These are phyloP conservation scores for Picocystis sp. DNA, from an alignment of 163 green algal species.

Conservation along the genomic window DNA sequence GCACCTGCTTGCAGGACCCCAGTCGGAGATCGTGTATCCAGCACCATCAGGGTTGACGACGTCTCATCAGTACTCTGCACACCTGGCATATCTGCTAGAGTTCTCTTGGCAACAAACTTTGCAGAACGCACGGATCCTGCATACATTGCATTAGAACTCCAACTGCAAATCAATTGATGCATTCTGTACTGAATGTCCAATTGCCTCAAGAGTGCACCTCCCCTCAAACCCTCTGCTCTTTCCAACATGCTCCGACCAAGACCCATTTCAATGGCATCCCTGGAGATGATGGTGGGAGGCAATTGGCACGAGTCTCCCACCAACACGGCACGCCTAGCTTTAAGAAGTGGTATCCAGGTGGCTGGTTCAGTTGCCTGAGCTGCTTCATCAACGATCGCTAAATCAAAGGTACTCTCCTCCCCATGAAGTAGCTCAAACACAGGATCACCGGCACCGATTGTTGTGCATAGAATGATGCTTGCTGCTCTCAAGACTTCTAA, in stretches of 20 bases:
- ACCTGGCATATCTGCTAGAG: too few species aligned
- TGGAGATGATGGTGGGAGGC: constrained; percentile 17
- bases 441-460: constrained; percentile 12
- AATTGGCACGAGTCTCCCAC: constrained; percentile 18
- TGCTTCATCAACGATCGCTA: constrained; percentile 35
- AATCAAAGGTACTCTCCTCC: constrained; percentile 18
- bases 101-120: too few species aligned
- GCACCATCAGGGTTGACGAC: too few species aligned
- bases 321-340: constrained; percentile 11
- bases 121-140: too few species aligned
- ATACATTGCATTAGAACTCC: too few species aligned
- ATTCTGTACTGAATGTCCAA: too few species aligned
- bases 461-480: constrained; percentile 16
- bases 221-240: constrained; percentile 1
- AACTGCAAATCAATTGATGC: too few species aligned
- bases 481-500: too few species aligned
- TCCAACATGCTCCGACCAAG: constrained; percentile 18
- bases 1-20: too few species aligned
- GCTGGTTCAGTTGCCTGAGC: constrained; percentile 27
- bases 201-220: too few species aligned
- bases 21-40: too few species aligned
- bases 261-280: constrained; percentile 11
- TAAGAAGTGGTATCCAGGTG: constrained; percentile 19
- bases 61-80: too few species aligned
- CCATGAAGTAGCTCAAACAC: constrained; percentile 6